phyloP scores from a whole-genome alignment of 2,329 filamentous ascomycete genomes.

The Penicillium hesseltinei region DNA sequence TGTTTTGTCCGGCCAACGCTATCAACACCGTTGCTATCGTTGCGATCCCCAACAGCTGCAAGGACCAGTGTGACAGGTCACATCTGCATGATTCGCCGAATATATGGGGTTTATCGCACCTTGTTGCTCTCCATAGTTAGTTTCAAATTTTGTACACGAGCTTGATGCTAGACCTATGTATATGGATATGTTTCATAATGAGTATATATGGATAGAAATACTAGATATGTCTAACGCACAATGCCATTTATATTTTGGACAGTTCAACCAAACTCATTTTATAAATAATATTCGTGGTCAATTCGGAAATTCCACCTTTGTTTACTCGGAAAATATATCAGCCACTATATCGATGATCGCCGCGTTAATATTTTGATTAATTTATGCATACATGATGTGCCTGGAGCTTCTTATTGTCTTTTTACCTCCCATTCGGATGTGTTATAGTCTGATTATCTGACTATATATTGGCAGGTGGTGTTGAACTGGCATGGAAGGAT shows the following conservation, averaged over 20 bases:
- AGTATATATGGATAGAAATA: neutral
- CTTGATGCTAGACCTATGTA: neutral
- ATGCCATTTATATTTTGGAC: slow-evolving; percentile 3
- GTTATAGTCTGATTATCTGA: neutral
- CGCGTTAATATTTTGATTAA: neutral
- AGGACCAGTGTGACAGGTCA: slow-evolving; percentile 11
- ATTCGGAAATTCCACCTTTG: neutral
- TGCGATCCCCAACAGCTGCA: slow-evolving; percentile 14
- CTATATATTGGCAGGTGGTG: neutral
- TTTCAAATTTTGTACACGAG: neutral
- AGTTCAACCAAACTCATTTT: neutral
- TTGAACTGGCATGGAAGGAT: neutral
- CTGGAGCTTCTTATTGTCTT: neutral
- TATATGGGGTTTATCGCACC: neutral
- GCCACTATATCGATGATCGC: slow-evolving; percentile 4
- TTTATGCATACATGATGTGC: neutral
- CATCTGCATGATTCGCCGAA: slow-evolving; percentile 6
- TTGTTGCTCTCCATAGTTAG: neutral
- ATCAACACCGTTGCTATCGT: slow-evolving; percentile 11
- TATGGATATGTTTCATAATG: neutral
- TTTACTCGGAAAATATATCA: slow-evolving; percentile 7
- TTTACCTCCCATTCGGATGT: neutral
- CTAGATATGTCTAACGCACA: neutral
- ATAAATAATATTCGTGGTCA: neutral
- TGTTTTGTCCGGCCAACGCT: slow-evolving; percentile 19